A percentile compares a stretch with the other conserved stretches of the same genome.
These are phyloP conservation scores for Nicotiana noctiflora DNA, from an alignment of 257 asterid genomes.

Conservation along the genomic window DNA sequence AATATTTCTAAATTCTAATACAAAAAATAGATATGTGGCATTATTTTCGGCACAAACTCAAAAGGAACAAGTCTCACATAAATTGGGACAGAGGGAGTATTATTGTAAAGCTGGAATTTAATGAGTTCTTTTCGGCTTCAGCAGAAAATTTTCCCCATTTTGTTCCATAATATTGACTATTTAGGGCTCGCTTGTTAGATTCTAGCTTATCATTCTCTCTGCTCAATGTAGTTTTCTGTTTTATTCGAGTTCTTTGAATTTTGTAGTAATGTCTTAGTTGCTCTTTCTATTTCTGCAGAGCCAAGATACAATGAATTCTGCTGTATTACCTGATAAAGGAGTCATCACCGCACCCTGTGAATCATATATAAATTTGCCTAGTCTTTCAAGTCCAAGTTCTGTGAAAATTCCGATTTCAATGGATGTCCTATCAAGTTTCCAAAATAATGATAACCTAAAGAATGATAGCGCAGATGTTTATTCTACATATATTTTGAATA, in stretches of 20 bases:
- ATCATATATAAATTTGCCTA: neutral
- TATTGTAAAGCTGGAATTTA: neutral
- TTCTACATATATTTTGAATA: slow-evolving; percentile 28
- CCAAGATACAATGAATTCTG: slow-evolving; percentile 9
- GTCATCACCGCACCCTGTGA: slow-evolving; percentile 12
- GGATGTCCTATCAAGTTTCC: slow-evolving; percentile 32
- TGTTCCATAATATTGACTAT: neutral
- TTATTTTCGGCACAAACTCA: no score
- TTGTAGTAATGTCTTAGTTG: neutral
- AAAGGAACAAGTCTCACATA: no score
- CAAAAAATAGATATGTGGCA: no score
- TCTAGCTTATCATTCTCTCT: neutral
- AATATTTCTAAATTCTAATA: no score
- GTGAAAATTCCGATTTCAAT: slow-evolving; percentile 36
- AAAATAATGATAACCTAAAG: slow-evolving; percentile 25
- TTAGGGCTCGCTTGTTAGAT: neutral
- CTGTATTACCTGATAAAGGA: slow-evolving; percentile 14
- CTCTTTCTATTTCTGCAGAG: slow-evolving; percentile 9
- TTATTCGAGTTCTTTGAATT: neutral
- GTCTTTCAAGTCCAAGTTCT: slow-evolving; percentile 23
- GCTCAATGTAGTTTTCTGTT: neutral
- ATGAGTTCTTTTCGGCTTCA: neutral
- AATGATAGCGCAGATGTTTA: slow-evolving; percentile 36
- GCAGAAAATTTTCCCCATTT: neutral
- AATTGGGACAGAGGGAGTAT: no score